Conservation (phyloP, 176 grass and related monocot species). For the Avena sativa region DNA sequence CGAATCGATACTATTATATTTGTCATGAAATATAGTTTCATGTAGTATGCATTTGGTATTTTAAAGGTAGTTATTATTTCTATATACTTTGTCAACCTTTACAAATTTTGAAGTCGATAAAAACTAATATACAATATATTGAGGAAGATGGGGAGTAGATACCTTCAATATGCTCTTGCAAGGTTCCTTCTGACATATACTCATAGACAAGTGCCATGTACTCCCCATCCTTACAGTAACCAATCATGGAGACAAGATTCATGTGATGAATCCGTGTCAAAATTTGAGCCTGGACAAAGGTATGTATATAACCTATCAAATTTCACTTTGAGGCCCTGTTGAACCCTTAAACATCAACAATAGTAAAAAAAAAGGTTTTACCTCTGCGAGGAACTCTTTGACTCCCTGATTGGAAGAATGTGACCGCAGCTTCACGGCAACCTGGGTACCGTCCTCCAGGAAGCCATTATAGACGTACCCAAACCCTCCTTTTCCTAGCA, state of each 20-base stretch:
- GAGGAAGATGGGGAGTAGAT: too few species aligned
- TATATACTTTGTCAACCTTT: too few species aligned
- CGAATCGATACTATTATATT: too few species aligned
- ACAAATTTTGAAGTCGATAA: too few species aligned
- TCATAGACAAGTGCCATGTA: not conserved
- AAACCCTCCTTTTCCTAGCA: not conserved
- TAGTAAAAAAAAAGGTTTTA: not conserved
- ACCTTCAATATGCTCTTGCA: not conserved
- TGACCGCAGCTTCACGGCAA: not conserved
- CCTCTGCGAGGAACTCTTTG: not conserved
- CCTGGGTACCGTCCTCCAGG: not conserved
- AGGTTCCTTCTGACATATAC: not conserved
- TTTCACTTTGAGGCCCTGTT: not conserved
- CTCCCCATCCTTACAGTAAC: not conserved
- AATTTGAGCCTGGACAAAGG: not conserved
- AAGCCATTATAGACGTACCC: not conserved
- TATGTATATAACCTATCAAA: not conserved
- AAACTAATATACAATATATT: too few species aligned
- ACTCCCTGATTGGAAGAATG: not conserved
- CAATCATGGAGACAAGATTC: constrained; percentile 3
- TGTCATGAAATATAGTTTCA: too few species aligned
- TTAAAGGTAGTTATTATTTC: too few species aligned
- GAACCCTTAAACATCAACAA: not conserved
- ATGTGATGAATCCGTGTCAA: not conserved
- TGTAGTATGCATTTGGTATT: too few species aligned